A percentile compares a stretch with the other conserved stretches of the same genome.
Evolutionary conservation across 148 eudicot genomes (phyloP).

Genomic region (Rhododendron griersonianum): DNA sequence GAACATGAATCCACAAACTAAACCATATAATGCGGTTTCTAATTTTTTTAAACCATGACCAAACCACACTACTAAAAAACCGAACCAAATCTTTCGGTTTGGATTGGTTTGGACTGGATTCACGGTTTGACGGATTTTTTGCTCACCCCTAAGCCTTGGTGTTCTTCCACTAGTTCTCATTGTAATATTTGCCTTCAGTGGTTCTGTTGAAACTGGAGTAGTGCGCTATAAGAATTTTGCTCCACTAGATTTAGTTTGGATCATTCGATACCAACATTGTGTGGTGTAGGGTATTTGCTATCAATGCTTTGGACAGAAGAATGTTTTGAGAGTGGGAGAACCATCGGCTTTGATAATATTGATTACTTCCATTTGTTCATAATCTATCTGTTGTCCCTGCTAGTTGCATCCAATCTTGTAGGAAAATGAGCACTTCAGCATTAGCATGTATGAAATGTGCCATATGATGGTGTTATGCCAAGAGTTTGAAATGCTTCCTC

Average conservation of each 20-base stretch:
- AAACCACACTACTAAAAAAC: too few relatives aligned
- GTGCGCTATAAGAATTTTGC: not conserved
- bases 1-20: too few relatives aligned
- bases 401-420: too few relatives aligned
- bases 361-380: too few relatives aligned
- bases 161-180: not conserved
- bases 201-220: not conserved
- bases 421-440: not conserved
- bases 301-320: not conserved
- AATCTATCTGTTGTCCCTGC: not conserved
- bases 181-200: not conserved
- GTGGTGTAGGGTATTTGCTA: not conserved
- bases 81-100: too few relatives aligned
- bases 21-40: too few relatives aligned
- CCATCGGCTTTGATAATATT: not conserved
- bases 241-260: not conserved
- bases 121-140: too few relatives aligned
- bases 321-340: not conserved
- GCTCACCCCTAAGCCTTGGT: not conserved
- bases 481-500: conserved; percentile 1
- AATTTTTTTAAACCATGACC: too few relatives aligned
- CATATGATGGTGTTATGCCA: not conserved
- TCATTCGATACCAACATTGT: not conserved
- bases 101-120: too few relatives aligned
- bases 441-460: not conserved